Evolutionary conservation across 352 stramenopile genomes (phyloP).

Genomic region (Phytophthora brassicae): DNA sequence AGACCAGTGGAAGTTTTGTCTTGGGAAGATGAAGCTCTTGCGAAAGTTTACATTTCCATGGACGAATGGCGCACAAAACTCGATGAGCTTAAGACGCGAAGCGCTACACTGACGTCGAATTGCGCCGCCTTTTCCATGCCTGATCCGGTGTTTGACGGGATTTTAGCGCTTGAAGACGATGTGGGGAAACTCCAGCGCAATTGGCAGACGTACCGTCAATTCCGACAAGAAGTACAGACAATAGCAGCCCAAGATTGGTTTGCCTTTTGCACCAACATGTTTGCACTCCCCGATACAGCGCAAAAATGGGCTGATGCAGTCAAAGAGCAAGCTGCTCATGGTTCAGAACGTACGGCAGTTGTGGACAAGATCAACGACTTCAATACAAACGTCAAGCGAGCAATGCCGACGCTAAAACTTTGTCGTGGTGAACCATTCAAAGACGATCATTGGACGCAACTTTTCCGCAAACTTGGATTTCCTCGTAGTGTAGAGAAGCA

Average conservation of each 20-base stretch:
- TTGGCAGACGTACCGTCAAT: slow-evolving; percentile 90
- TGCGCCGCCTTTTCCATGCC: slow-evolving; percentile 89
- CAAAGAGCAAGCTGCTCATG: slow-evolving; percentile 56
- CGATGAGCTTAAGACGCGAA: slow-evolving; percentile 56
- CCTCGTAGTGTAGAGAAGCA: slow-evolving; percentile 84
- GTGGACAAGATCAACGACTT: slow-evolving; percentile 83
- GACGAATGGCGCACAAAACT: slow-evolving; percentile 88
- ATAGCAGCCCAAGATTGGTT: slow-evolving; percentile 92
- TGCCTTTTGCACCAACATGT: slow-evolving; percentile 92
- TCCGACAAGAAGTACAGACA: slow-evolving; percentile 70
- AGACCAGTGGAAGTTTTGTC: slow-evolving; percentile 81
- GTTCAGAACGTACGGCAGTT: slow-evolving; percentile 58
- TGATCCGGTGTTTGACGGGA: slow-evolving; percentile 78
- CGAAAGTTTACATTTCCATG: slow-evolving; percentile 83
- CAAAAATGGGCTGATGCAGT: slow-evolving; percentile 89
- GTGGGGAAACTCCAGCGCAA: slow-evolving; percentile 64
- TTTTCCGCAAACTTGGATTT: slow-evolving; percentile 92
- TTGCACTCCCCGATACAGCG: slow-evolving; percentile 90
- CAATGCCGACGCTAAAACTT: slow-evolving; percentile 93
- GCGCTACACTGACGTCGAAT: slow-evolving; percentile 71
- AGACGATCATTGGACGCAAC: slow-evolving; percentile 95
- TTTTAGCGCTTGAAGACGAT: slow-evolving; percentile 77
- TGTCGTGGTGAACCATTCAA: slow-evolving; percentile 95
- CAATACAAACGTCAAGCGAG: slow-evolving; percentile 80
- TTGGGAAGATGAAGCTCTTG: slow-evolving; percentile 75